Percentiles rank a stretch among this genome's conserved stretches.
Conservation (phyloP, 495 filamentous ascomycete species). For the Xylaria telfairii region DNA sequence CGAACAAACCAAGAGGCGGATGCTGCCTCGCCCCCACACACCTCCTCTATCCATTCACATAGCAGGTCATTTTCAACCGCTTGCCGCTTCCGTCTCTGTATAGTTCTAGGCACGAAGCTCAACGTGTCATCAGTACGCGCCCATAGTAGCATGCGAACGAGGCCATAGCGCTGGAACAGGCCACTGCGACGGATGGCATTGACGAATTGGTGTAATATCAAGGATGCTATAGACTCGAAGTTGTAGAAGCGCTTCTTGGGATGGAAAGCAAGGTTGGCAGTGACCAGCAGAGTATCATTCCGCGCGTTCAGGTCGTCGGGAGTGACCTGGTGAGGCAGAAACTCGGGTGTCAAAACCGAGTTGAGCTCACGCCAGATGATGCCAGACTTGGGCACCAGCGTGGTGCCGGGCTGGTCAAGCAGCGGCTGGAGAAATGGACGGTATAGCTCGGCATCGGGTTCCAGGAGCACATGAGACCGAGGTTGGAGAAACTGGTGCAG, state of each 20-base stretch:
- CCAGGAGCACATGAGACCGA: conserved; percentile 79
- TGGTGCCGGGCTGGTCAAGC: conserved; percentile 61
- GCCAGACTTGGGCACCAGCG: conserved; percentile 56
- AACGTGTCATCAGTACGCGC: conserved; percentile 56
- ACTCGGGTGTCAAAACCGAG: conserved; percentile 50
- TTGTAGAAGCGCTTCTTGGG: conserved; percentile 42
- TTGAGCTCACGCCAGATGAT: conserved; percentile 56
- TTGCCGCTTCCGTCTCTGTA: conserved; percentile 57
- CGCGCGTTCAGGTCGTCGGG: conserved; percentile 41
- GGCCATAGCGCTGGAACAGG: conserved; percentile 67
- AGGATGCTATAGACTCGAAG: conserved; percentile 47
- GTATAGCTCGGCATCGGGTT: conserved; percentile 63
- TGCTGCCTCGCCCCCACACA: conserved; percentile 42
- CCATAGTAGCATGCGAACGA: conserved; percentile 75
- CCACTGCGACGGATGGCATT: conserved; percentile 44
- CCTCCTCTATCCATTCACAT: conserved; percentile 53
- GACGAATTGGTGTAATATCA: conserved; percentile 58
- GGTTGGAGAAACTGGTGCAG: conserved; percentile 77
- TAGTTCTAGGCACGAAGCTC: conserved; percentile 57
- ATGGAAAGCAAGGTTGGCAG: conserved; percentile 60
- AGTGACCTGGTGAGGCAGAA: conserved; percentile 58
- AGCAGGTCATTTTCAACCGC: conserved; percentile 63
- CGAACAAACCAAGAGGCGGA: conserved; percentile 32
- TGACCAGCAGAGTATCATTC: conserved; percentile 72
- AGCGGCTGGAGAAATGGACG: conserved; percentile 65